Evolutionary conservation across 805 yeast species (phyloP), one percentile per base, ranked within the genome.

Genomic region (Suhomyces prunicola): DNA sequence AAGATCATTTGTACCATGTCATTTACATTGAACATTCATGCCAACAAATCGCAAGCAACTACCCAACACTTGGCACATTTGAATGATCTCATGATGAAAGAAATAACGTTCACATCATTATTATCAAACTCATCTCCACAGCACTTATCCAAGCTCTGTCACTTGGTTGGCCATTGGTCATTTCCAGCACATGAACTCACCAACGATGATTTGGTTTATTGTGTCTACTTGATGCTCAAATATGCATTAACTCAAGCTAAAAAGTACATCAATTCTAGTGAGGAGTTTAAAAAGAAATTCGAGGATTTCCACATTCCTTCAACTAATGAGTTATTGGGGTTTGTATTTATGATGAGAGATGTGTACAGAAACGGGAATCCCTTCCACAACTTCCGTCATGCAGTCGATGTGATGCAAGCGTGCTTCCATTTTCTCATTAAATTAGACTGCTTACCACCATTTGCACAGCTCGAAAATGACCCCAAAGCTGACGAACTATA

Each of bases 351-450:
- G 59, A 77, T 89, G 7, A 80, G 97, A 55, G 87, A 88, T 59
- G 82, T 90, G 45, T 94, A 94, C 69, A 85, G 87, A 62, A 82
- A 84, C 60, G 89, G 90, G 9, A 92, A 92, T 67, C 90, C 93
- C 15, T 94, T 93, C 75, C 99, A 94, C 73, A 92, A 93, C 70
- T 94, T 92, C 66, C 81, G 96, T 60, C 99, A 94, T 70, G 97
- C 97, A 0, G 88, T 90, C 15, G 99, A 94, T 71, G 99, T 94
- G 7, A 72, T 92, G 64, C 99, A 94, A 71, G 96, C 96, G 2
- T 84, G 93, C 31, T 86, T 87, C 72, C 86, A 79, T 66, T 83
- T 86, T 54, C 72, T 86, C 46, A 63, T 78, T 12, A 70, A 76
- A 45, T 69, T 79, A 54, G 61, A 64, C 15, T 73, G 76, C 55